These are phyloP conservation scores for Cladosporium cucumerinum DNA, from an alignment of 2,329 filamentous ascomycete species.

Conservation along the genomic window DNA sequence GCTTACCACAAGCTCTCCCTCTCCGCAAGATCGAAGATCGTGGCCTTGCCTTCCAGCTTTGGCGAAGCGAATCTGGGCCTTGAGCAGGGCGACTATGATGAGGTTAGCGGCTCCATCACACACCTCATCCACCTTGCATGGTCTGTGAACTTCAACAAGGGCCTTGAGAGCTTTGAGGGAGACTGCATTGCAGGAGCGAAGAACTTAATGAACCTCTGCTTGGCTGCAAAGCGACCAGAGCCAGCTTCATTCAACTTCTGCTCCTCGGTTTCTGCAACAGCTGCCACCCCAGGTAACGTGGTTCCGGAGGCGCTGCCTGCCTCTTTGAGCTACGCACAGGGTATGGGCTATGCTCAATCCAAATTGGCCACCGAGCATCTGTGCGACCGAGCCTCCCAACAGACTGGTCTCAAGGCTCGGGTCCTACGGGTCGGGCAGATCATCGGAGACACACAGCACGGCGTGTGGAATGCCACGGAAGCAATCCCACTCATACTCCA, in stretches of 20 bases:
- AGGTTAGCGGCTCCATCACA: slow-evolving; percentile 25
- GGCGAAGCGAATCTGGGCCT: slow-evolving; percentile 29
- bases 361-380: slow-evolving; percentile 26
- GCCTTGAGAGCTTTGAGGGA: slow-evolving; percentile 32
- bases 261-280: slow-evolving; percentile 21
- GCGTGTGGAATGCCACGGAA: slow-evolving; percentile 51
- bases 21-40: slow-evolving; percentile 27
- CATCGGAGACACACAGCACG: slow-evolving; percentile 45
- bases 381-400: slow-evolving; percentile 33
- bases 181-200: slow-evolving; percentile 22
- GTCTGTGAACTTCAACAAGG: slow-evolving; percentile 39
- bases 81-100: slow-evolving; percentile 21
- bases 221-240: slow-evolving; percentile 28
- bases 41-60: slow-evolving; percentile 28
- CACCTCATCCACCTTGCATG: slow-evolving; percentile 39
- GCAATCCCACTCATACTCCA: slow-evolving; percentile 51
- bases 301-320: not conserved
- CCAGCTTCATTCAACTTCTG: slow-evolving; percentile 20
- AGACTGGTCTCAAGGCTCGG: slow-evolving; percentile 23
- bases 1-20: slow-evolving; percentile 33
- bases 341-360: slow-evolving; percentile 17
- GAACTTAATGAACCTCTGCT: slow-evolving; percentile 21
- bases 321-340: slow-evolving; percentile 5
- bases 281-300: slow-evolving; percentile 2
- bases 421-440: slow-evolving; percentile 44